Percentiles rank a stretch among this genome's conserved stretches.
These are phyloP conservation scores for Melianthus villosus DNA, from an alignment of 441 rosid species.

Conservation along the genomic window DNA sequence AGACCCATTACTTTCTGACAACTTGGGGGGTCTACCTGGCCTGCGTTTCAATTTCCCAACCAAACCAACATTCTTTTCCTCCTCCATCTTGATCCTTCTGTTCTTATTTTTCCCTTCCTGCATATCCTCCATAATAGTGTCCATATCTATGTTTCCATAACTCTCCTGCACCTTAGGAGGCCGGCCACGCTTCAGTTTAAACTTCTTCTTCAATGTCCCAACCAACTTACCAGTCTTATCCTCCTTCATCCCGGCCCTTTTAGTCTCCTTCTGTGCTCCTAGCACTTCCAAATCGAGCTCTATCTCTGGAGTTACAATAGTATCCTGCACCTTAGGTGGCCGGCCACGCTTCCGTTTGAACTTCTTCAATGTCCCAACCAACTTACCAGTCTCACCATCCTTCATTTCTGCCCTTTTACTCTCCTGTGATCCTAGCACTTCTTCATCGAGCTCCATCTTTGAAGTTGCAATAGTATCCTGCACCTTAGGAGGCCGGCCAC, in stretches of 20 bases:
- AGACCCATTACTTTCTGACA: not conserved
- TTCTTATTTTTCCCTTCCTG: conserved; percentile 4
- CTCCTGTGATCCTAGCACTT: not conserved
- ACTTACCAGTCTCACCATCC: conserved; percentile 4
- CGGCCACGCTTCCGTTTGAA: conserved; percentile 8
- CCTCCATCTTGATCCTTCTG: conserved; percentile 1
- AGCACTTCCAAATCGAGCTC: not conserved
- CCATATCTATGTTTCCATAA: conserved; percentile 1
- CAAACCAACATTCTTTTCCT: too few species aligned
- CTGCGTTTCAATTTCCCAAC: too few species aligned
- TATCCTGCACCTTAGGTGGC: conserved; percentile 8
- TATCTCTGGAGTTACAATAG: not conserved
- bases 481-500: conserved; percentile 20
- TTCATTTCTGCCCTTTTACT: not conserved
- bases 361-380: conserved; percentile 6
- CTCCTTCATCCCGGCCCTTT: not conserved
- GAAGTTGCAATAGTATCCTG: conserved; percentile 7
- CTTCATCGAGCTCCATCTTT: conserved; percentile 4
- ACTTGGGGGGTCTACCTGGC: too few species aligned
- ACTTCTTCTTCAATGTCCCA: not conserved
- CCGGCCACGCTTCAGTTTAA: conserved; percentile 18
- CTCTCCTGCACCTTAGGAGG: conserved; percentile 11
- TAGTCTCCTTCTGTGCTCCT: not conserved
- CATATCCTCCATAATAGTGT: not conserved
- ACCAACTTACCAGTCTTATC: conserved; percentile 1